Evolutionary conservation across 192 early-diverging fungal genomes (phyloP), one percentile per base, ranked within the genome.

Genomic region (Coemansia sp.): DNA sequence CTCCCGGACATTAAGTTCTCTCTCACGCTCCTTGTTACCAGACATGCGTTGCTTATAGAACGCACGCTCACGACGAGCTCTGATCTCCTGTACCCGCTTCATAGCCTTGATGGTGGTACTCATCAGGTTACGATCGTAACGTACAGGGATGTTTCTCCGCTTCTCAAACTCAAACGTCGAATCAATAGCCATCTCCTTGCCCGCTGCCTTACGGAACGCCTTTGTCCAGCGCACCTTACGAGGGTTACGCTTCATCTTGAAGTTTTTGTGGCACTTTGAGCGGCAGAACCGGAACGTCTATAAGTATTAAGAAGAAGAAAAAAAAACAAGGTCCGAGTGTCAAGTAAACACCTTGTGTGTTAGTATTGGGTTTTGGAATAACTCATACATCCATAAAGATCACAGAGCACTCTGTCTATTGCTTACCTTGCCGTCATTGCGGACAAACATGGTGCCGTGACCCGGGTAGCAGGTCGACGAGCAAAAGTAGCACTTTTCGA

Each of bases 401-500:
- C n/a, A n/a, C n/a, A n/a, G n/a, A n/a, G n/a, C n/a, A n/a, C n/a
- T 24, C 3, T 35, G 19, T 38, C 6, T 1, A 11, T 6, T 33
- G 6, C 52, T 32, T 75, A 90, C 90, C 87, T 97, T 99, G 63
- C 88, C 83, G 80, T 97, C 97, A 60, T 97, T 97, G 30, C 95
- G 81, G 37, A 97, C 97, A 85, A 99, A 99, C 89, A 92, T 91
- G 55, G 89, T 95, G 25, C 96, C 96, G 67, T 99, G 95, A 5
- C 96, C 96, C 38, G 96, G 96, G 61, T 99, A 99, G 56, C 88
- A 83, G 26, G 92, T 95, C 25, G 86, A 88, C 30, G 92, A 95
- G 81, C 96, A 99, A 72, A 99, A 99, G 72, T 95, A 99, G 72
- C 96, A 99, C 84, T 96, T 96, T 79, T 96, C 94, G 41, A 99